Base-by-base conservation (phyloP, 2,329 filamentous ascomycete species). In the Uncinocarpus reesii region DNA sequence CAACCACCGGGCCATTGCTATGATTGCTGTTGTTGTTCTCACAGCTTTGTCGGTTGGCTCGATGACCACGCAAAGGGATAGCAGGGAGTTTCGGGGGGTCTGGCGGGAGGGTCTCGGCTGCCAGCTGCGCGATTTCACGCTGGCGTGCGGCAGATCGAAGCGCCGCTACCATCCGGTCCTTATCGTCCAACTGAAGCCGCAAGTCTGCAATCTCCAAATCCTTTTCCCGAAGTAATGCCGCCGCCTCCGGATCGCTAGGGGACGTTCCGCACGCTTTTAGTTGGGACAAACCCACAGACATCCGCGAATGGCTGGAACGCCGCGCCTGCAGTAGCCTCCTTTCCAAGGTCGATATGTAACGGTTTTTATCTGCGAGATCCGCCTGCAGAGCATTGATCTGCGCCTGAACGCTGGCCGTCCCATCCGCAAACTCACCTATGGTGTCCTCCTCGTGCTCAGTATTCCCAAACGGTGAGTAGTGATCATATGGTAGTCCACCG, bases 321-420 rank as follows among this genome's bases (percentile, higher is more conserved):
- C 92, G 78, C 31, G 92, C 92, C 61, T 98, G 92, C 28, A 96
- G 73, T 1, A 98, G 72, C 21, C 92, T 80, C 66, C 93, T 93
- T 69, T 98, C 92, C 10, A 98, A 70, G 0, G 92, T 96, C 23
- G 84, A 78, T 57, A 96, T 96, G 65, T 98, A 98, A 26, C 92
- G 84, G 58, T 92, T 96, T 71, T 95, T 95, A 68, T 98, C 92
- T n/a, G 78, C 79, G 40, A 98, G 76, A 64, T 98, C 92, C n/a
- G 88, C 80, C 64, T 95, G 92, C 41, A 98, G 70, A n/a, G 93
- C 85, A 42, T 82, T 80, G 57, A 95, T 88, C 62, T 95, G 92
- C n/a, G 86, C 79, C 36, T 82, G 72, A 42, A 93, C 68, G 20
- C 84, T 86, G 6, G 92, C 92, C 21, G 78, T 83, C 1, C 89